These are phyloP conservation scores for Phylloboletellus chloephorus DNA, from an alignment of 1,284 basidiomycete species.

Conservation along the genomic window DNA sequence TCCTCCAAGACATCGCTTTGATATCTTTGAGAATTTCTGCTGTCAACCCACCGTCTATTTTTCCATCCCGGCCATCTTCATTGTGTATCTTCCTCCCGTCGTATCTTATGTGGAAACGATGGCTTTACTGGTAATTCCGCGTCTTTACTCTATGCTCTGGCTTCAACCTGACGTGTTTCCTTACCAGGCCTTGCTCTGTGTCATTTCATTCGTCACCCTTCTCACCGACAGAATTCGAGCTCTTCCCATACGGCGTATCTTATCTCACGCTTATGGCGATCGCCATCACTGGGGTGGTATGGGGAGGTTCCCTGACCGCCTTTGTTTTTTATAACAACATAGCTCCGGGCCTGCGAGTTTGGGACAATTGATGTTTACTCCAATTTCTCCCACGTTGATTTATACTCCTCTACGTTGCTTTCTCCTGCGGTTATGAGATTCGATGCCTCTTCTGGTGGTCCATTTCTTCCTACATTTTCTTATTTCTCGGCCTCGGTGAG, in stretches of 20 bases:
- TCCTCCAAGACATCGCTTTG: constrained; percentile 32
- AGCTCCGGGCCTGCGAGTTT: constrained; percentile 34
- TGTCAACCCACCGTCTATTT: constrained; percentile 25
- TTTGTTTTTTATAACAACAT: constrained; percentile 26
- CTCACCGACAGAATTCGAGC: constrained; percentile 12
- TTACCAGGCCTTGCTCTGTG: neutral
- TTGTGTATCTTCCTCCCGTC: constrained; percentile 15
- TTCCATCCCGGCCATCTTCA: constrained; percentile 16
- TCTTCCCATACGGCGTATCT: constrained; percentile 22
- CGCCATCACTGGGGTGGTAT: constrained; percentile 31
- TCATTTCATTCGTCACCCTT: constrained; percentile 1
- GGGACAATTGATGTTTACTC: constrained; percentile 50
- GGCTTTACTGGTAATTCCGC: neutral
- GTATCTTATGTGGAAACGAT: constrained; percentile 7
- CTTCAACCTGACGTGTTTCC: neutral
- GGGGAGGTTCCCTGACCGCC: constrained; percentile 25
- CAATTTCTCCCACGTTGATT: constrained; percentile 39
- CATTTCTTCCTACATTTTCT: constrained; percentile 44
- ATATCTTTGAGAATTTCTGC: constrained; percentile 31
- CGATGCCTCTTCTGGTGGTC: constrained; percentile 41
- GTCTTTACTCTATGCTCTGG: neutral
- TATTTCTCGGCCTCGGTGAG: constrained; percentile 56
- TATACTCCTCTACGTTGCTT: constrained; percentile 37
- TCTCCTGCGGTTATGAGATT: constrained; percentile 12
- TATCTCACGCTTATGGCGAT: constrained; percentile 45